Conservation (phyloP, 805 yeast species). For the Monosporozyma servazzii region DNA sequence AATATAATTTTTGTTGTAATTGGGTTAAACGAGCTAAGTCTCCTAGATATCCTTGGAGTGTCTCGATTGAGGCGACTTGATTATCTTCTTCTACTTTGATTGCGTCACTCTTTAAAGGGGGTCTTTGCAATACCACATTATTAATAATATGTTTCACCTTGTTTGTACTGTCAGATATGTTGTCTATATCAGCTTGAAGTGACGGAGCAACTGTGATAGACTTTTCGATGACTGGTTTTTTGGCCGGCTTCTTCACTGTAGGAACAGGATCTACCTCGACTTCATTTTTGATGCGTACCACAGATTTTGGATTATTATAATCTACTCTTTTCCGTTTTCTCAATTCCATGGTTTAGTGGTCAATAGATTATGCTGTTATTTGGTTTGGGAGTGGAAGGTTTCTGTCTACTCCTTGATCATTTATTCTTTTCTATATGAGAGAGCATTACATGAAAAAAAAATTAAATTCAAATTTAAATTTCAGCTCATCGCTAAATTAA, state of each 20-base stretch:
- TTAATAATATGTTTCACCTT: background rate
- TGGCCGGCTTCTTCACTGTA: background rate
- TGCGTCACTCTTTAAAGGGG: background rate
- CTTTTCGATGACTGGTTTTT: background rate
- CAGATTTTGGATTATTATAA: conserved; percentile 2
- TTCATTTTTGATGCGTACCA: background rate
- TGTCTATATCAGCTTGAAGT: background rate
- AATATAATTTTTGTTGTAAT: conserved; percentile 13
- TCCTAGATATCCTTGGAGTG: background rate
- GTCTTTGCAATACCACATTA: conserved; percentile 2
- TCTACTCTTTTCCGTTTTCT: conserved; percentile 11
- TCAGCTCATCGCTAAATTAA: conserved; percentile 1
- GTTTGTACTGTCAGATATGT: background rate
- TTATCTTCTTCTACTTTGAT: background rate
- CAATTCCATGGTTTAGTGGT: conserved; percentile 1
- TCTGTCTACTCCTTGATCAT: background rate
- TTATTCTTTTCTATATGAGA: background rate
- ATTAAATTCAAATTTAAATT: background rate
- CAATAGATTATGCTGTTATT: background rate
- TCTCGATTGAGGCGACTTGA: background rate
- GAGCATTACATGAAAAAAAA: background rate
- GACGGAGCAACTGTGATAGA: background rate
- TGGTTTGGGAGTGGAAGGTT: too few species aligned
- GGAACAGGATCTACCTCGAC: background rate
- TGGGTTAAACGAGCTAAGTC: conserved; percentile 7